Base-by-base conservation (phyloP, 2,329 filamentous ascomycete genomes). In the Scytalidium lignicola region DNA sequence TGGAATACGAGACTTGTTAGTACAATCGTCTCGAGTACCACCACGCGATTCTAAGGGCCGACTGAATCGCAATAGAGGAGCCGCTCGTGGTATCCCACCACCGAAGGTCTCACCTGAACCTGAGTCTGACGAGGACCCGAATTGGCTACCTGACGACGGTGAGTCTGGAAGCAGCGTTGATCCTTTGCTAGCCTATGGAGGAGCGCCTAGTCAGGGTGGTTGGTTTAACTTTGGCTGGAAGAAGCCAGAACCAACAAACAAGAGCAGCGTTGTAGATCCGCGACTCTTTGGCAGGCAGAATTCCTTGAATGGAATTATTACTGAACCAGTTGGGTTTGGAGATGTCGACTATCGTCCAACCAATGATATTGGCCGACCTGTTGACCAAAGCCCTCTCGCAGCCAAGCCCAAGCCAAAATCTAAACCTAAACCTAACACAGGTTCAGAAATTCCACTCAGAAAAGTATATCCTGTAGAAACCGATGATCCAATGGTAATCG, bases 401-500 rank as follows among this genome's bases (percentile, higher is more conserved):
- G 18, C 10, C 12, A 44, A 48, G 15, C 40, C 32, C 40, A 28
- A 26, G 26, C 3, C 32, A 10, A 37, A n/a, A n/a, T 17, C 32
- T 17, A 37, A 37, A 37, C 15, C 32, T 17, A 37, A 37, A 37
- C 10, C 32, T 13, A 12, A 37, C 28, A 43, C 23, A 32, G 42
- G 73, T 64, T 55, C 60, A 15, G 55, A 59, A 37, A 41, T 45
- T n/a, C 56, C 74, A 9, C 70, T 88, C 67, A 82, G 85, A 59
- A 75, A 79, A 23, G 78, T 89, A 28, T 84, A 83, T 56, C 81
- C 88, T 7, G 70, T 85, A 26, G 79, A 84, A 3, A 84, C 84
- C 1, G 76, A 76, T 2, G 87, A 91, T 55, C 80, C 82, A 6
- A 73, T 69, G 18, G 74, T 70, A 21, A 85, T 85, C 56, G 83